A percentile compares a stretch with the other conserved stretches of the same genome.
Evolutionary conservation across 106 monocot genomes (phyloP).

Genomic region (Dendrobium officinale): DNA sequence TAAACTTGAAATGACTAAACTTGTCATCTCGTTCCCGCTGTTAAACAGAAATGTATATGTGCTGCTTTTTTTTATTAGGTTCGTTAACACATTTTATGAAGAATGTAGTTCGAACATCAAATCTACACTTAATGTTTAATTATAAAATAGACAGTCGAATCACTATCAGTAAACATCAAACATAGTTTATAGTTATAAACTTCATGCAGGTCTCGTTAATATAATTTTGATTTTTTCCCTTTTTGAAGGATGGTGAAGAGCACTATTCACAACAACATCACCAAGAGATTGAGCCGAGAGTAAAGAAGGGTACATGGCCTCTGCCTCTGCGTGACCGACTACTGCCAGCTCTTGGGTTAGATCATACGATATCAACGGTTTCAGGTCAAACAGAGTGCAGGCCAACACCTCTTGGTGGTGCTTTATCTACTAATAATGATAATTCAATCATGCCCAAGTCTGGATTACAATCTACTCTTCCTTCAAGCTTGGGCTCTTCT

Average conservation of each 20-base stretch:
- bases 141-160: not conserved
- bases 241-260: slow-evolving; percentile 49
- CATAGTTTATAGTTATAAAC: not conserved
- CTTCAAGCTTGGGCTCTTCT: slow-evolving; percentile 25
- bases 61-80: not conserved
- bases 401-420: slow-evolving; percentile 18
- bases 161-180: not conserved
- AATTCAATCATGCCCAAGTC: slow-evolving; percentile 26
- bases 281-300: slow-evolving; percentile 24
- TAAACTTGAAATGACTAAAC: not conserved
- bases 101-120: not conserved
- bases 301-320: slow-evolving; percentile 23
- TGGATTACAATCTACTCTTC: slow-evolving; percentile 18
- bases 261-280: slow-evolving; percentile 19
- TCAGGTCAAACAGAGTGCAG: slow-evolving; percentile 26
- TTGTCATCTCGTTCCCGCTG: not conserved
- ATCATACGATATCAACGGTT: slow-evolving; percentile 28
- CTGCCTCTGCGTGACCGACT: slow-evolving; percentile 28
- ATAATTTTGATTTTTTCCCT: not conserved
- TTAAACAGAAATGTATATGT: not conserved
- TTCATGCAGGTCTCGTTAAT: not conserved
- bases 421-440: slow-evolving; percentile 18
- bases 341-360: slow-evolving; percentile 9
- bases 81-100: not conserved
- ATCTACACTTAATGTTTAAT: not conserved